Evolutionary conservation across 805 yeast species (phyloP).

Genomic region (Torulaspora microellipsoides): DNA sequence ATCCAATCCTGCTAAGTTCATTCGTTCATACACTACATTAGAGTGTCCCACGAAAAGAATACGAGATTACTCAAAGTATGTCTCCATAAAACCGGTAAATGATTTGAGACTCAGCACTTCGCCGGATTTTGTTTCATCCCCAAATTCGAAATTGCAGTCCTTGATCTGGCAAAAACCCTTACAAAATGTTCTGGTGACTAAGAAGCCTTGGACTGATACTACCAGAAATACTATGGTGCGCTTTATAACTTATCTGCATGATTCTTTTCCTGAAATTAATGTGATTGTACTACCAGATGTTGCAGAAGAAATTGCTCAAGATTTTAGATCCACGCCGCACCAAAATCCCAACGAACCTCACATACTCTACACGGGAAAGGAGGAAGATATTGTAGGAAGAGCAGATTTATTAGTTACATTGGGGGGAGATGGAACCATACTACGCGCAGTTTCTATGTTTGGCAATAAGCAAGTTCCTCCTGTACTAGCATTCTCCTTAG

Average conservation of each 20-base stretch:
- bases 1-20: slow-evolving; percentile 2
- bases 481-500: slow-evolving; percentile 79
- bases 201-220: slow-evolving; percentile 71
- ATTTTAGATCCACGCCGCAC: slow-evolving; percentile 22
- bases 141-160: slow-evolving; percentile 57
- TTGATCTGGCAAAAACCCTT: slow-evolving; percentile 70
- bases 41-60: slow-evolving; percentile 16
- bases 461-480: slow-evolving; percentile 78
- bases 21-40: slow-evolving; percentile 11
- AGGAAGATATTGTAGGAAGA: slow-evolving; percentile 52
- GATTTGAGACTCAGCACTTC: slow-evolving; percentile 29
- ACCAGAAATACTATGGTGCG: slow-evolving; percentile 63
- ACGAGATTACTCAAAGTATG: slow-evolving; percentile 24
- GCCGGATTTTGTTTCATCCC: slow-evolving; percentile 52
- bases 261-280: slow-evolving; percentile 64
- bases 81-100: slow-evolving; percentile 31
- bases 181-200: slow-evolving; percentile 71
- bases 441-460: slow-evolving; percentile 77
- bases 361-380: slow-evolving; percentile 54
- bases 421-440: slow-evolving; percentile 96
- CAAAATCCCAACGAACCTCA: slow-evolving; percentile 34
- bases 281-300: slow-evolving; percentile 73
- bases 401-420: slow-evolving; percentile 80
- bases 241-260: slow-evolving; percentile 58
- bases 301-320: slow-evolving; percentile 56